These are phyloP conservation scores for Naganishia vaughanmartiniae DNA, from an alignment of 768 basidiomycete genomes.

Conservation along the genomic window DNA sequence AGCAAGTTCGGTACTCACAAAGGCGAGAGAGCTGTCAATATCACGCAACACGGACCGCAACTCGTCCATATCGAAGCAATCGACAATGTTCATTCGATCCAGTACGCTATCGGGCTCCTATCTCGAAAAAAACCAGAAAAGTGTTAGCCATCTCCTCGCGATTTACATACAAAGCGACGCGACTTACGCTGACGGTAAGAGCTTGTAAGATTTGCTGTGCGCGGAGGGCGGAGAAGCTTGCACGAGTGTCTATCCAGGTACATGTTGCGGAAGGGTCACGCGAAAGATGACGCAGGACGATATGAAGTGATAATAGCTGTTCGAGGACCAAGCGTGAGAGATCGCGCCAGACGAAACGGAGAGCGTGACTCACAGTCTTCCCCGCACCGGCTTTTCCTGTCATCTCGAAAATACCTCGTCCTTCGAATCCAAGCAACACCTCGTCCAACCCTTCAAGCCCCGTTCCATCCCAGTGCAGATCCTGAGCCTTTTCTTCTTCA, in stretches of 20 bases:
- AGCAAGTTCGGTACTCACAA: background rate
- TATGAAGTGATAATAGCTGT: constrained; percentile 46
- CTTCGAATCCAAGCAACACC: constrained; percentile 21
- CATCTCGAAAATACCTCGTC: constrained; percentile 27
- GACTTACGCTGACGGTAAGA: constrained; percentile 5
- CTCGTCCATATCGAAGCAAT: constrained; percentile 32
- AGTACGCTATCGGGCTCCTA: constrained; percentile 30
- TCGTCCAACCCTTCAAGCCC: constrained; percentile 27
- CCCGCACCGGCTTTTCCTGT: constrained; percentile 8
- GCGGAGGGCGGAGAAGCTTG: constrained; percentile 41
- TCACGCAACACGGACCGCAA: constrained; percentile 13
- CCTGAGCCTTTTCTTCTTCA: constrained; percentile 11
- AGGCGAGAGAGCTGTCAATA: constrained; percentile 28
- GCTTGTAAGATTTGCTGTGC: constrained; percentile 37
- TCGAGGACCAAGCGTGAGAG: background rate
- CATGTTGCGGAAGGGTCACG: constrained; percentile 36
- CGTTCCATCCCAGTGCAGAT: constrained; percentile 29
- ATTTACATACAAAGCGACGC: too few relatives aligned
- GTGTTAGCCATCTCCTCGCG: background rate
- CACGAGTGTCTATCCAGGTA: constrained; percentile 49
- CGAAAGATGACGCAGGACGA: constrained; percentile 34
- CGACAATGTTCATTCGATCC: constrained; percentile 38
- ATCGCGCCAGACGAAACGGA: background rate
- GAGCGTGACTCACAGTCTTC: constrained; percentile 8
- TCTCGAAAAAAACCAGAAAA: background rate